Percentiles rank a stretch among this genome's conserved stretches.
These are phyloP conservation scores for Alternaria longipes DNA, from an alignment of 2,329 filamentous ascomycete species.

Conservation along the genomic window DNA sequence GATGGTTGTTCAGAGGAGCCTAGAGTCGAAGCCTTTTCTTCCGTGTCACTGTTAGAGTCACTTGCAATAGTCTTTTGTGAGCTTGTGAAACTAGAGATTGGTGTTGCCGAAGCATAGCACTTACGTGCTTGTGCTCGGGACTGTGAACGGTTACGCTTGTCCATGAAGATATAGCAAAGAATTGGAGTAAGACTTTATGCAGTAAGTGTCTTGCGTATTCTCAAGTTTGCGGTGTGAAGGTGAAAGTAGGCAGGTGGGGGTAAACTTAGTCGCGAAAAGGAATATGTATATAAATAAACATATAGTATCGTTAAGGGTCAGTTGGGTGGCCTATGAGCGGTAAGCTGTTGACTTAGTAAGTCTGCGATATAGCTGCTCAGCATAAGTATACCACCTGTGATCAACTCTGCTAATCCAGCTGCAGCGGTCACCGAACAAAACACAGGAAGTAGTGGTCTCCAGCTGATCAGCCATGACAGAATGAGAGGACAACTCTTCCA, in stretches of 20 bases:
- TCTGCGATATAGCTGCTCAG: too few species aligned
- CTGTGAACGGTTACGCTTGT: neutral
- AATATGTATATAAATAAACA: too few species aligned
- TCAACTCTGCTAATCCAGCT: neutral
- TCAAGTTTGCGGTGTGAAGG: too few species aligned
- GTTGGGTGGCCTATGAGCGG: too few species aligned
- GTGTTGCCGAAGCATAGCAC: neutral
- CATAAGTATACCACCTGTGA: neutral
- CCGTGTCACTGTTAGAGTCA: neutral
- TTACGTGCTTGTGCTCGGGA: neutral
- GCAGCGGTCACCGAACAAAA: neutral
- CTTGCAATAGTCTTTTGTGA: neutral
- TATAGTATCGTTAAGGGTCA: too few species aligned
- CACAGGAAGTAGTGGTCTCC: neutral
- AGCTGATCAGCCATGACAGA: neutral
- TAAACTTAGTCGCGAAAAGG: too few species aligned
- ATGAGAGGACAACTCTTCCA: neutral
- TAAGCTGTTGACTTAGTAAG: too few species aligned
- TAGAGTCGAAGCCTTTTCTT: neutral
- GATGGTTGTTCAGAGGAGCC: neutral
- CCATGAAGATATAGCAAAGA: neutral
- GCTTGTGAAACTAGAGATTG: neutral
- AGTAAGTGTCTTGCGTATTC: too few species aligned
- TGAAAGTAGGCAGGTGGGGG: too few species aligned
- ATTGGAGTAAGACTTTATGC: too few species aligned